Evolutionary conservation across 2,329 filamentous ascomycete genomes (phyloP), one percentile per base, ranked within the genome.

Genomic region (Zalaria obscura): DNA sequence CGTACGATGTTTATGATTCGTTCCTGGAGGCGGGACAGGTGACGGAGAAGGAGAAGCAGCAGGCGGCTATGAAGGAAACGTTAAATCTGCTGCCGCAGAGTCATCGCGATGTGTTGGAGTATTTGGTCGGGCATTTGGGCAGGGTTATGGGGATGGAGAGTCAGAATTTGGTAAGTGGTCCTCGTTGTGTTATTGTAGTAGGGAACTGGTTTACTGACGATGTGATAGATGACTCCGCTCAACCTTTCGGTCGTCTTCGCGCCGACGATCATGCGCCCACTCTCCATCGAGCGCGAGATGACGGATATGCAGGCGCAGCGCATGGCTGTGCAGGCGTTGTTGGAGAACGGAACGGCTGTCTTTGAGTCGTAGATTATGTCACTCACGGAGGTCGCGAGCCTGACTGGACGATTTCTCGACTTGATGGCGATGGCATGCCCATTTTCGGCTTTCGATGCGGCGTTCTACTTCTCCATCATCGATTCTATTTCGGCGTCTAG

Each of bases 201-300:
- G 11, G 5, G 6, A 18, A 8, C 38, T 11, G 32, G 33, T 27
- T 45, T 41, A 32, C 56, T 64, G 48, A 61, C 44, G 3, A 27
- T 36, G n/a, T 32, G 7, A 2, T 45, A 84, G 78, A 98, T 98
- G 91, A 94, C 86, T 25, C 84, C 89, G 43, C 84, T 93, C 64
- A 98, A 98, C 57, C 67, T 96, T 46, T 87, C 91, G 3, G 91
- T 98, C 35, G 91, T 98, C 32, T 98, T 98, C 58, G 91, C 91
- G 5, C 91, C 91, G 5, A 98, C 91, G 1, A 93, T 98, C 52
- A 93, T 98, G 85, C 77, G 89, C 51, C 87, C 93, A 43, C 73
- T 79, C 56, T 89, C 81, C 54, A 75, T 96, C 46, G 86, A 93
- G 60, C 79, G 87, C 46, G 91, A 98, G 61, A 93, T 98, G 78